phyloP scores from a whole-genome alignment of 2,329 filamentous ascomycete species.

The Xylaria sp. region DNA sequence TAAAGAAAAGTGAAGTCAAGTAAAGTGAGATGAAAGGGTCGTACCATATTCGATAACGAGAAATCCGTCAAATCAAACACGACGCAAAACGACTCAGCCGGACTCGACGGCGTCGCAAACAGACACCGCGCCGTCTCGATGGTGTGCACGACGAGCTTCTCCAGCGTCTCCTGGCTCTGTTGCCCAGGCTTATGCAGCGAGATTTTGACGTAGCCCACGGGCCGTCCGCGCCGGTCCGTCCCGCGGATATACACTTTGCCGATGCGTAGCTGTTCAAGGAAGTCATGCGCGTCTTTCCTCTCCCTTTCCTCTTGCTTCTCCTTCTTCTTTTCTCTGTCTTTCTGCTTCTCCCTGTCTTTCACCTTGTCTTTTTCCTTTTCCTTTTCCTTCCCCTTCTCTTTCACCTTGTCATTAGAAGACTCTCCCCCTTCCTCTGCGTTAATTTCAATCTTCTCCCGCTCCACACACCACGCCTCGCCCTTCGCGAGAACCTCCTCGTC shows the following conservation, averaged over 20 bases:
- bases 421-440: no score
- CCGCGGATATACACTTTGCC: slow-evolving; percentile 93
- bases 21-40: slow-evolving; percentile 25
- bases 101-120: slow-evolving; percentile 67
- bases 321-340: no score
- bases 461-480: slow-evolving; percentile 70
- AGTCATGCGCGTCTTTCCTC: slow-evolving; percentile 73
- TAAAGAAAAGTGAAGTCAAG: no score
- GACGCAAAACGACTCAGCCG: slow-evolving; percentile 88
- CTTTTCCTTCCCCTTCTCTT: no score
- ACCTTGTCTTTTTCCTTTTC: no score
- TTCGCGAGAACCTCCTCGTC: slow-evolving; percentile 81
- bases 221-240: slow-evolving; percentile 77
- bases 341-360: no score
- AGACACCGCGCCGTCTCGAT: slow-evolving; percentile 90
- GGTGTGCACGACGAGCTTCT: slow-evolving; percentile 85
- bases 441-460: no score
- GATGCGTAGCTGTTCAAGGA: slow-evolving; percentile 78
- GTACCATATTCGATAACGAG: slow-evolving; percentile 87
- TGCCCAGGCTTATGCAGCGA: slow-evolving; percentile 79
- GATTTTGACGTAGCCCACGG: slow-evolving; percentile 84
- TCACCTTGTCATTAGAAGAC: no score
- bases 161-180: slow-evolving; percentile 77
- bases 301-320: slow-evolving; percentile 56
- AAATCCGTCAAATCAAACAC: slow-evolving; percentile 95